These are phyloP conservation scores for Breynia disticha DNA, from an alignment of 441 rosid species.

Conservation along the genomic window DNA sequence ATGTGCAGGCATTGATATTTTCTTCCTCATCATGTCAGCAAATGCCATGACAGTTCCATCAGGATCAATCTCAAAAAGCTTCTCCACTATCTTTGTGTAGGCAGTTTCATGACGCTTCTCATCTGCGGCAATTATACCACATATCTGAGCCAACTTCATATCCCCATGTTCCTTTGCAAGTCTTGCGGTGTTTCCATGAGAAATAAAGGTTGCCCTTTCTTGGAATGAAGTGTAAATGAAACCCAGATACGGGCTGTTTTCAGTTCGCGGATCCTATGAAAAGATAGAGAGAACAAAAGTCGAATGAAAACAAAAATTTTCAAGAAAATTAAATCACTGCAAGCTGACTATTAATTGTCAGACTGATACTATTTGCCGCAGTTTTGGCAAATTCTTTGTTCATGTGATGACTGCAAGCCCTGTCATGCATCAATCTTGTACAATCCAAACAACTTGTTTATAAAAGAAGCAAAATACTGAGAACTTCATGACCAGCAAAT, in stretches of 20 bases:
- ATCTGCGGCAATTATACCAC: conserved; percentile 83
- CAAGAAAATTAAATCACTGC: no score
- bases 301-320: not conserved
- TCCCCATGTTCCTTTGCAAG: conserved; percentile 81
- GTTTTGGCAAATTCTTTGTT: no score
- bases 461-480: no score
- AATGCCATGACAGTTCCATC: conserved; percentile 67
- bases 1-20: conserved; percentile 90
- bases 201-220: conserved; percentile 90
- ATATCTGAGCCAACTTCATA: conserved; percentile 69
- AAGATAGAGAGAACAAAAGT: conserved; percentile 1
- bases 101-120: conserved; percentile 97
- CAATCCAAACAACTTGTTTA: no score
- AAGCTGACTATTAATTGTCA: no score
- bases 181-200: conserved; percentile 95
- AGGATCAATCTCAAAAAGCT: conserved; percentile 83
- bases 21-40: conserved; percentile 95
- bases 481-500: no score
- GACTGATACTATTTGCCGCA: no score
- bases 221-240: conserved; percentile 91
- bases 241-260: conserved; percentile 83
- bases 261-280: conserved; percentile 69
- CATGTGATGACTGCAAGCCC: no score
- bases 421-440: no score
- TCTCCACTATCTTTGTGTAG: conserved; percentile 78